Evolutionary conservation across 306 rosid genomes (phyloP).

Genomic region (Vigna angularis): DNA sequence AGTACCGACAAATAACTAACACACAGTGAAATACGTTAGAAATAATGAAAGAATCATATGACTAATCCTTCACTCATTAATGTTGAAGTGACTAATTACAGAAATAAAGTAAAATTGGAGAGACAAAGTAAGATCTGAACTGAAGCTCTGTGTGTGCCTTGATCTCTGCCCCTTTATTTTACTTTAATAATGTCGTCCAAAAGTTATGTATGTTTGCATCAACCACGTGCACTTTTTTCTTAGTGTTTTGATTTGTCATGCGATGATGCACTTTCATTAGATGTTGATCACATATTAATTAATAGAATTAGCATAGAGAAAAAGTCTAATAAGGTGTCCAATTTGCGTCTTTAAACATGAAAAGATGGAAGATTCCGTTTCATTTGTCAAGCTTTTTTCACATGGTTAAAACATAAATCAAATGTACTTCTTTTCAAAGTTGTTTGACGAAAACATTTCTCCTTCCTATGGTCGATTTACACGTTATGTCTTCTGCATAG

Average conservation of each 20-base stretch:
- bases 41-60: conserved; percentile 39
- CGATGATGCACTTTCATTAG: conserved; percentile 2
- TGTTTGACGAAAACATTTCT: conserved; percentile 15
- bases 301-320: not conserved
- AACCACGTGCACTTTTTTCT: conserved; percentile 5
- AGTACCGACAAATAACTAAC: conserved; percentile 57
- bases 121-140: conserved; percentile 30
- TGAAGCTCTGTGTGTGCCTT: conserved; percentile 8
- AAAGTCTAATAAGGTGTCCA: conserved; percentile 23
- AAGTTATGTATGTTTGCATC: conserved; percentile 1
- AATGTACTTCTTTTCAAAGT: conserved; percentile 11
- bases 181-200: conserved; percentile 30
- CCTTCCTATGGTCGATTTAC: conserved; percentile 18
- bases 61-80: conserved; percentile 22
- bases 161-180: conserved; percentile 6
- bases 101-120: not conserved
- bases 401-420: conserved; percentile 24
- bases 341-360: conserved; percentile 35
- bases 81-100: conserved; percentile 9
- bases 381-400: conserved; percentile 21
- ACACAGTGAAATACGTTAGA: conserved; percentile 45
- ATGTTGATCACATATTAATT: not conserved
- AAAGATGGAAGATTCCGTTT: conserved; percentile 46
- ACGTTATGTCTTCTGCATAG: not conserved
- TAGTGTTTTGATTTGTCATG: not conserved